Percentiles rank a stretch among this genome's conserved stretches.
Evolutionary conservation across 345 rosid genomes (phyloP).

Genomic region (Salix brachista): DNA sequence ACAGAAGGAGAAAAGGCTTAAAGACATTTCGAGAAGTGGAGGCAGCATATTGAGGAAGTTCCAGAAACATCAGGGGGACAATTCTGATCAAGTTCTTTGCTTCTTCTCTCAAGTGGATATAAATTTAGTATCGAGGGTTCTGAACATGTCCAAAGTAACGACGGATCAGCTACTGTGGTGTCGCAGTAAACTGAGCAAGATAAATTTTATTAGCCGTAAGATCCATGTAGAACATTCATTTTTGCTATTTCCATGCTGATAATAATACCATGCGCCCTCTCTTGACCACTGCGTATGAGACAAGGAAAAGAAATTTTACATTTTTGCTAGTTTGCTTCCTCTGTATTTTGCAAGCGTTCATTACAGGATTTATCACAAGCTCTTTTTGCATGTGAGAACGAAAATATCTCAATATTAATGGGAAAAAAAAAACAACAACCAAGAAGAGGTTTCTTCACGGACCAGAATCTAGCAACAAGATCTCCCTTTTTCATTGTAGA

Average conservation of each 20-base stretch:
- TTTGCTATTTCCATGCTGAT: conserved; percentile 66
- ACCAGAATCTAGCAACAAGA: too few species aligned
- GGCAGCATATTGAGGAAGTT: conserved; percentile 53
- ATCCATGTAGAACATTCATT: conserved; percentile 77
- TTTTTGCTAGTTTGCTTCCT: background rate
- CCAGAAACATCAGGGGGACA: conserved; percentile 36
- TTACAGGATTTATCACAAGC: background rate
- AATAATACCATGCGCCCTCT: background rate
- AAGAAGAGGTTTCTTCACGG: too few species aligned
- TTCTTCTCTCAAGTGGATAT: conserved; percentile 93
- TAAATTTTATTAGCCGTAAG: conserved; percentile 56
- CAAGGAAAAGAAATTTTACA: background rate
- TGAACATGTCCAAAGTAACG: conserved; percentile 72
- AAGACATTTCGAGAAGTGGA: conserved; percentile 48
- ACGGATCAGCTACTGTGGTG: conserved; percentile 84
- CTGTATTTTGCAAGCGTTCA: background rate
- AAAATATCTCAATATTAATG: background rate
- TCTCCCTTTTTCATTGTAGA: too few species aligned
- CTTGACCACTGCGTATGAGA: background rate
- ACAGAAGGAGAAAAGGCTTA: conserved; percentile 71
- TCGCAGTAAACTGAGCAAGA: conserved; percentile 51
- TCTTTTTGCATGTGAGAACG: background rate
- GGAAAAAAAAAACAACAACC: too few species aligned
- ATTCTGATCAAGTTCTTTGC: conserved; percentile 55
- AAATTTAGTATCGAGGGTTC: conserved; percentile 77